These are phyloP conservation scores for Diplotaxis tenuifolia DNA, from an alignment of 345 rosid species.

Conservation along the genomic window DNA sequence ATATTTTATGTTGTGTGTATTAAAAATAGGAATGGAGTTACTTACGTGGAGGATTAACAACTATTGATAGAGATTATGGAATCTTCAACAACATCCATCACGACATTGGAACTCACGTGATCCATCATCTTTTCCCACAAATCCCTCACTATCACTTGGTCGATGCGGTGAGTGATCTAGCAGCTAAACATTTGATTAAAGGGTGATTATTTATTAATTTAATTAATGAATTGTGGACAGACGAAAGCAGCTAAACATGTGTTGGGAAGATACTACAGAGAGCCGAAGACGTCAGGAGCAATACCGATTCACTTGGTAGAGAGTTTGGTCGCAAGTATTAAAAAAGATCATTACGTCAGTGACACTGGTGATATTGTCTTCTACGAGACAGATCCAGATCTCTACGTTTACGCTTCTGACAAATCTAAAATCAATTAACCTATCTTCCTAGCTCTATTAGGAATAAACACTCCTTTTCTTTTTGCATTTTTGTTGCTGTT, in stretches of 20 bases:
- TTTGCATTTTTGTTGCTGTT: slow-evolving; percentile 5
- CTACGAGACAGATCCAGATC: slow-evolving; percentile 62
- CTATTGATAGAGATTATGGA: slow-evolving; percentile 83
- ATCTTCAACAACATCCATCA: slow-evolving; percentile 77
- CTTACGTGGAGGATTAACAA: slow-evolving; percentile 85
- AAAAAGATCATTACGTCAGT: slow-evolving; percentile 71
- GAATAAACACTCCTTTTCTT: slow-evolving; percentile 18
- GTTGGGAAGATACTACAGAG: slow-evolving; percentile 77
- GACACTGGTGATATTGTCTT: slow-evolving; percentile 71
- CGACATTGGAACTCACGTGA: slow-evolving; percentile 89
- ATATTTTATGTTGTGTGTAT: neutral
- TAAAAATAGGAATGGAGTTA: slow-evolving; percentile 73
- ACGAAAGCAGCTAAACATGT: slow-evolving; percentile 72
- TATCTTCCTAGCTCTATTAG: slow-evolving; percentile 21
- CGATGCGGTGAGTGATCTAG: slow-evolving; percentile 56
- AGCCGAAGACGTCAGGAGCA: slow-evolving; percentile 67
- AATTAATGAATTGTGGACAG: slow-evolving; percentile 32
- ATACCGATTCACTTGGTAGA: slow-evolving; percentile 63
- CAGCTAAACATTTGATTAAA: neutral
- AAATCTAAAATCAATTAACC: slow-evolving; percentile 34
- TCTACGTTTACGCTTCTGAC: slow-evolving; percentile 38
- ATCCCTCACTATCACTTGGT: slow-evolving; percentile 83
- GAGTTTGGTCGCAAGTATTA: slow-evolving; percentile 52
- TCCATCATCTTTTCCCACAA: slow-evolving; percentile 94
- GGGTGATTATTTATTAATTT: neutral